Percentiles rank a stretch among this genome's conserved stretches.
phyloP scores from a whole-genome alignment of 2,329 filamentous ascomycete species.

The Diaporthe nobilis region DNA sequence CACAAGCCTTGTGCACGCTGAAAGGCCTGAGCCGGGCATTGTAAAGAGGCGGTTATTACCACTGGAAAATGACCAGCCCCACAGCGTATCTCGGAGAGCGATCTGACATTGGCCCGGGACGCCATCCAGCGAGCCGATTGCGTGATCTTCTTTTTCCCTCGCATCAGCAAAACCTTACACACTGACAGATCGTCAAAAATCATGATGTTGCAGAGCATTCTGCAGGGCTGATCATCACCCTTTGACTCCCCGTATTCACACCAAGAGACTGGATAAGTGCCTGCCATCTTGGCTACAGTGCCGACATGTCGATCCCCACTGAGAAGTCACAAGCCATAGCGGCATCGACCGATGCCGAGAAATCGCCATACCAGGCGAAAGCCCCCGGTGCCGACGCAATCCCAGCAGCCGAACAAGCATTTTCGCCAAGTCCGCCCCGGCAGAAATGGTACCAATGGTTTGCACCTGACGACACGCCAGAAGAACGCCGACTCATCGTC shows the following conservation, averaged over 20 bases:
- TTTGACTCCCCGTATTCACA: neutral
- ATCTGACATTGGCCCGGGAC: neutral
- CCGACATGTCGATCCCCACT: neutral
- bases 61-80: neutral
- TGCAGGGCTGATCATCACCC: neutral
- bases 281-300: neutral
- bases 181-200: neutral
- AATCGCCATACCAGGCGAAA: neutral
- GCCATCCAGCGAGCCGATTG: neutral
- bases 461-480: constrained; percentile 43
- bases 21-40: neutral
- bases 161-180: neutral
- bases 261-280: neutral
- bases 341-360: neutral
- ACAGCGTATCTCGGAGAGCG: neutral
- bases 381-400: neutral
- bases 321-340: neutral
- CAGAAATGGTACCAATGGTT: constrained; percentile 25
- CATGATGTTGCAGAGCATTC: neutral
- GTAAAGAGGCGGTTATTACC: neutral
- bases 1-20: neutral
- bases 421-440: constrained; percentile 18
- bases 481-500: constrained; percentile 50
- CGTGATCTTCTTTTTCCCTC: neutral
- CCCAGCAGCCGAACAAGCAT: constrained; percentile 10